These are phyloP conservation scores for Globisporangium polare DNA, from an alignment of 352 stramenopile species.

Conservation along the genomic window DNA sequence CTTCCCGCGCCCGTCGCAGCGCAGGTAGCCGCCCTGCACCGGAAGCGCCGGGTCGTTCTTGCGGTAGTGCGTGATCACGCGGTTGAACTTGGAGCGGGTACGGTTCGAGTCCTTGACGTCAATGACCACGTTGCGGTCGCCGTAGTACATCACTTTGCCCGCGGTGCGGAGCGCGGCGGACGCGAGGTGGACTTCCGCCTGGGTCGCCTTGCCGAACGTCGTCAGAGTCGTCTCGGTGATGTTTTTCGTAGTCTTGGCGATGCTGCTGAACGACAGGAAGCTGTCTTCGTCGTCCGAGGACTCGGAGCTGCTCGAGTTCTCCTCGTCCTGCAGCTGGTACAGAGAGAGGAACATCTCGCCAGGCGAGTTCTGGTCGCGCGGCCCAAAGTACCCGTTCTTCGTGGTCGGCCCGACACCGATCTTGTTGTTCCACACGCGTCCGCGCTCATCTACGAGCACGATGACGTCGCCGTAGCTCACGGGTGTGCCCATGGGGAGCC, in stretches of 20 bases:
- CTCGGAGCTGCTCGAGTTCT: conserved; percentile 41
- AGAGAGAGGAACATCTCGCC: conserved; percentile 83
- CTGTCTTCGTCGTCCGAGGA: conserved; percentile 58
- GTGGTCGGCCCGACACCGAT: conserved; percentile 68
- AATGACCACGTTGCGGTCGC: conserved; percentile 72
- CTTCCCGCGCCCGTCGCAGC: conserved; percentile 74
- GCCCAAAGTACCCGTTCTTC: conserved; percentile 78
- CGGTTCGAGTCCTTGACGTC: conserved; percentile 82
- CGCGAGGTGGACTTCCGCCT: conserved; percentile 50
- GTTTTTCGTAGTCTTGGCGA: conserved; percentile 55
- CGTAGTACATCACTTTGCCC: conserved; percentile 76
- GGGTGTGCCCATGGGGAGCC: conserved; percentile 44
- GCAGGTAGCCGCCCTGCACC: conserved; percentile 65
- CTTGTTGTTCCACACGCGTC: conserved; percentile 85
- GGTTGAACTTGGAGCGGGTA: conserved; percentile 79
- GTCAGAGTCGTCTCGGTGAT: conserved; percentile 73
- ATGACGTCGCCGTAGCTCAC: conserved; percentile 81
- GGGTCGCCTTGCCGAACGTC: conserved; percentile 57
- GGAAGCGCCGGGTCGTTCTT: conserved; percentile 47
- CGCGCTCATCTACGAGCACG: conserved; percentile 66
- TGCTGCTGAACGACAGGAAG: conserved; percentile 62
- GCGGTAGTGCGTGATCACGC: conserved; percentile 74
- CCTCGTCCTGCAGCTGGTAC: conserved; percentile 49
- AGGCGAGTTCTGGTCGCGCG: conserved; percentile 59
- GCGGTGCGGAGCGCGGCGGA: conserved; percentile 47